These are phyloP conservation scores for Lipomyces spencermartinsiae DNA, from an alignment of 805 yeast species.

Conservation along the genomic window DNA sequence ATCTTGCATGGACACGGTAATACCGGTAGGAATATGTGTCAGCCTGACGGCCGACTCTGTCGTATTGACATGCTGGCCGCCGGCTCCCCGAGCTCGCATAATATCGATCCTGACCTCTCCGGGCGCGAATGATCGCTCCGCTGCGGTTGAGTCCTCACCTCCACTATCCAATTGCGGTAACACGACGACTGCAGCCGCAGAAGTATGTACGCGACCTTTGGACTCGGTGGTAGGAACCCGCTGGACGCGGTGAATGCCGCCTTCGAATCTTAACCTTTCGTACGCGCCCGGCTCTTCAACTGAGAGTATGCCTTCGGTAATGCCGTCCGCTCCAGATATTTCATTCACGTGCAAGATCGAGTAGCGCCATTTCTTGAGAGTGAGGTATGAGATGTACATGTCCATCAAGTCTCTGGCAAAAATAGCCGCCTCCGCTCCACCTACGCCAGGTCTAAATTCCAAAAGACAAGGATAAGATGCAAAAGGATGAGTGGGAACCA, in stretches of 20 bases:
- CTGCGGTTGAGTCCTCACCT: slow-evolving; percentile 55
- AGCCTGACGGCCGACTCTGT: slow-evolving; percentile 96
- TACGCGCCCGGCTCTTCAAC: slow-evolving; percentile 81
- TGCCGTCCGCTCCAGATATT: slow-evolving; percentile 62
- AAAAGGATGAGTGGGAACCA: slow-evolving; percentile 79
- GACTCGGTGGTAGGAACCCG: slow-evolving; percentile 91
- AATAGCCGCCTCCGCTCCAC: slow-evolving; percentile 91
- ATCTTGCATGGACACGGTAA: slow-evolving; percentile 88
- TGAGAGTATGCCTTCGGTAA: slow-evolving; percentile 75
- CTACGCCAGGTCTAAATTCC: slow-evolving; percentile 94
- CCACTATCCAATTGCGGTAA: slow-evolving; percentile 76
- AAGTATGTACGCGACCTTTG: slow-evolving; percentile 93
- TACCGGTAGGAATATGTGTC: slow-evolving; percentile 90
- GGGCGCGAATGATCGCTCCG: slow-evolving; percentile 75
- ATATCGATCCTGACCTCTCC: slow-evolving; percentile 92
- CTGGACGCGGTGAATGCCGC: slow-evolving; percentile 97
- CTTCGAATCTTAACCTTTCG: slow-evolving; percentile 75
- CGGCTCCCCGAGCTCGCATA: slow-evolving; percentile 97
- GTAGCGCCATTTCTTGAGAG: slow-evolving; percentile 68
- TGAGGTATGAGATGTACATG: slow-evolving; percentile 82
- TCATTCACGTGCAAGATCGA: slow-evolving; percentile 63
- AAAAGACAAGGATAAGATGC: slow-evolving; percentile 77
- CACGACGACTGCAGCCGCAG: slow-evolving; percentile 95
- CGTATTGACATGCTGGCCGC: slow-evolving; percentile 97
- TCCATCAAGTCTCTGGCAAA: slow-evolving; percentile 79